phyloP scores from a whole-genome alignment of 2,329 filamentous ascomycete species.

The Madurella mycetomatis region DNA sequence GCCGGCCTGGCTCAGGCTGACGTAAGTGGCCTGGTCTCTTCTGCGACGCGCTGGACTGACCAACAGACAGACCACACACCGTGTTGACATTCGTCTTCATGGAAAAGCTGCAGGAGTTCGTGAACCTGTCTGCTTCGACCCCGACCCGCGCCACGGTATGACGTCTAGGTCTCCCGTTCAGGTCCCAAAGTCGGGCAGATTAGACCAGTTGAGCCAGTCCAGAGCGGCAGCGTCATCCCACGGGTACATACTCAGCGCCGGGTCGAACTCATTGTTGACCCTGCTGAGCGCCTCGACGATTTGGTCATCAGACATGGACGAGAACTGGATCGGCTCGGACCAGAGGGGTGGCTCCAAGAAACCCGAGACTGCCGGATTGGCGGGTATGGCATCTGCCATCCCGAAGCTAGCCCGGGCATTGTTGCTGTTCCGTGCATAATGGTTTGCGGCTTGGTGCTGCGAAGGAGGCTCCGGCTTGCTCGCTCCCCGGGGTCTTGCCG shows the following conservation, averaged over 20 bases:
- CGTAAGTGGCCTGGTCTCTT: constrained; percentile 3
- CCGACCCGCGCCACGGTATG: constrained; percentile 12
- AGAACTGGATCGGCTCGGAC: constrained; percentile 56
- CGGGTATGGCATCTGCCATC: constrained; percentile 23
- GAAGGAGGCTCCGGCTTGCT: constrained; percentile 13
- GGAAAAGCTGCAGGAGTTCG: constrained; percentile 23
- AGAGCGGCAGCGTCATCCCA: constrained; percentile 57
- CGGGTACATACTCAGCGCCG: constrained; percentile 50
- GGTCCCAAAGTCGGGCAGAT: constrained; percentile 39
- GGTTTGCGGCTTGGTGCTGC: constrained; percentile 12
- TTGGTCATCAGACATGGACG: constrained; percentile 65
- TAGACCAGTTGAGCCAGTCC: constrained; percentile 52
- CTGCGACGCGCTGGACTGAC: neutral
- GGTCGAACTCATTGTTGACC: constrained; percentile 55
- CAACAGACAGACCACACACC: constrained; percentile 18
- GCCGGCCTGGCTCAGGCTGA: constrained; percentile 18
- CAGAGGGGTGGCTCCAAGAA: constrained; percentile 35
- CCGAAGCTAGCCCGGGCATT: constrained; percentile 15
- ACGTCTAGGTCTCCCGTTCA: constrained; percentile 11
- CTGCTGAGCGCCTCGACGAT: constrained; percentile 63
- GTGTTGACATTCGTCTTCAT: constrained; percentile 24
- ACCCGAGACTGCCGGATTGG: constrained; percentile 26
- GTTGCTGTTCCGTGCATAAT: constrained; percentile 14
- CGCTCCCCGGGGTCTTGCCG: constrained; percentile 12
- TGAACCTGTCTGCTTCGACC: constrained; percentile 8